These are phyloP conservation scores for Ceratocystiopsis minuta DNA, from an alignment of 2,329 filamentous ascomycete genomes.

Conservation along the genomic window DNA sequence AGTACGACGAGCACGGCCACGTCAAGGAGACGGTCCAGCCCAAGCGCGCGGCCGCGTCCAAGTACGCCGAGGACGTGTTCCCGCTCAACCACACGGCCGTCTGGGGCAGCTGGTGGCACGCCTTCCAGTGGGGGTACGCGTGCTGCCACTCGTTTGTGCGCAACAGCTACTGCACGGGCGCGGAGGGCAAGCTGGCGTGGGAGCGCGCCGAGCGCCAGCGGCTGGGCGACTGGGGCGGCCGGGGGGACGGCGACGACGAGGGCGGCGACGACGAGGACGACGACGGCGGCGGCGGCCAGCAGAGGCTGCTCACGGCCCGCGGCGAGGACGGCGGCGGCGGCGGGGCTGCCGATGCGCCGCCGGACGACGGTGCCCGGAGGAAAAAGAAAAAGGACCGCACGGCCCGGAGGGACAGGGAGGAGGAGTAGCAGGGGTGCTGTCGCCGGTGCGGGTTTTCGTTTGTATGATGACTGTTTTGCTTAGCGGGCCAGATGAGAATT, in stretches of 20 bases:
- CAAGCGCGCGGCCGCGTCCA: constrained; percentile 61
- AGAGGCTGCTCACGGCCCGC: background rate
- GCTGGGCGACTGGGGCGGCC: constrained; percentile 25
- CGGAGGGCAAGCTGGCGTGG: constrained; percentile 66
- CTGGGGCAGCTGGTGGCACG: constrained; percentile 95
- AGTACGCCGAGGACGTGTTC: constrained; percentile 76
- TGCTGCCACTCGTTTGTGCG: constrained; percentile 90
- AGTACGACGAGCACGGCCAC: constrained; percentile 79
- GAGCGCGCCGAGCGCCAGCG: constrained; percentile 52
- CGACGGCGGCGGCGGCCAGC: background rate
- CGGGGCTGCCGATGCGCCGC: background rate
- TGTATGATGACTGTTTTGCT: too few relatives aligned
- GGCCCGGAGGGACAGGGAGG: background rate
- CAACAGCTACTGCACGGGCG: constrained; percentile 94
- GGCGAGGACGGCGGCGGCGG: constrained; percentile 1
- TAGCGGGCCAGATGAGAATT: too few relatives aligned
- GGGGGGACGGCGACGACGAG: background rate
- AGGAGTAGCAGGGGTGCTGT: background rate
- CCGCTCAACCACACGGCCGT: constrained; percentile 83
- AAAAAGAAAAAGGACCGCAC: constrained; percentile 1
- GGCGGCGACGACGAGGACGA: background rate
- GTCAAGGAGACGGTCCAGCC: constrained; percentile 75
- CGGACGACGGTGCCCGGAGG: background rate
- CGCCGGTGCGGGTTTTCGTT: too few relatives aligned
- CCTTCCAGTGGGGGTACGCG: constrained; percentile 88